Base-by-base conservation (phyloP, 2,329 filamentous ascomycete species). In the Ascochyta lentis region DNA sequence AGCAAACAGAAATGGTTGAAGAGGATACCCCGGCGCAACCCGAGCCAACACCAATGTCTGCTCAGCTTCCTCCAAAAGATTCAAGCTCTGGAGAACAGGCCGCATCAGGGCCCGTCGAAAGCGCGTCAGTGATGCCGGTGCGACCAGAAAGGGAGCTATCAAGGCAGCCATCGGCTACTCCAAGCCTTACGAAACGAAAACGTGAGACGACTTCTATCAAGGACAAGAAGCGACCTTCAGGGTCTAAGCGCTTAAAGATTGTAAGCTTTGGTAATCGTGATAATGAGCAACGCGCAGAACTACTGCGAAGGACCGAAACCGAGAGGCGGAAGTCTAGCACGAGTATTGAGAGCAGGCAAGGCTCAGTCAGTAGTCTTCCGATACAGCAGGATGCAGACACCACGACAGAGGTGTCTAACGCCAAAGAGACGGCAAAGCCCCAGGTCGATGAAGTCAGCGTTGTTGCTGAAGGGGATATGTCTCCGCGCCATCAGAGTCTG, bases 161-260 rank as follows among this genome's bases (percentile, higher is more conserved):
- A 12, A 45, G 44, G 27, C 37, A 35, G 24, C 22, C 39, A 24
- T 41, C 24, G 10, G 27, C 35, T 10, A 37, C 43, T 9, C 39
- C 57, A 10, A 50, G 47, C 22, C 35, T 57, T 12, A 37, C 31
- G 10, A 74, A 74, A 48, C 66, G 71, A 12, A 72, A 71, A 23
- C 47, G 65, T 0, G 53, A 54, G 3, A 35, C 44, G 13, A 69
- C 66, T 6, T 65, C 69, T 9, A 51, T 57, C 0, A 67, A 60
- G 22, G 57, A 54, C 6, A 54, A 39, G 12, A 62, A 35, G 34
- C 66, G 61, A 41, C 13, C 24, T 26, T 5, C 33, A 51, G 60
- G 4, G 39, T 54, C 15, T 70, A 74, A 58, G 58, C 65, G 38
- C 51, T 64, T 72, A 23, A 73, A 71, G 29, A 49, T 65, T 27